Base-by-base conservation (phyloP, 441 rosid species). In the Populus trichocarpa region DNA sequence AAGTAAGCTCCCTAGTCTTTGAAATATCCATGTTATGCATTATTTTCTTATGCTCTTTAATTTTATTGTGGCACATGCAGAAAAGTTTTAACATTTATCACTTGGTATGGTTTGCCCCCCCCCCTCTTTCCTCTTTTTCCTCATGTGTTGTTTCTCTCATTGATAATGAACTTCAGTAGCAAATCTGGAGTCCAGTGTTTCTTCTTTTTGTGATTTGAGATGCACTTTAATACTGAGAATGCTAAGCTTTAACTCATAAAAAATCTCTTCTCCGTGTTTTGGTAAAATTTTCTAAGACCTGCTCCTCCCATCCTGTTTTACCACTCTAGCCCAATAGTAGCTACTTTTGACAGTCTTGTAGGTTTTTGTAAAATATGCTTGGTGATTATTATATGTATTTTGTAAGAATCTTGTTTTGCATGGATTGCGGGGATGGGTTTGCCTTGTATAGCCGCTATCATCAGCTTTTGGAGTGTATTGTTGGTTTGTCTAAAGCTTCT, bases 1-100 rank as follows among this genome's bases (percentile, higher is more conserved):
- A 83, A 65, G 93, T 89, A 83, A 89, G 90, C 83, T 67, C 32
- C 53, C 68, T 9, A 22, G 32, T 46, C 70, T 35, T 67, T 59
- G 50, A 61, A 20, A 26, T 35, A 69, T 72, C 76, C 36, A 53
- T 70, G 46, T 11, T 20, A 57, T 11, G 7, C 61, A 26, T 12
- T 70, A 2, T 70, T 77, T 25, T 68, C 36, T 36, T 74, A 40
- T 40, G 50, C 36, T 33, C 36, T 40, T 72, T 73, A 23, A 11
- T 71, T 50, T 18, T 5, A 28, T 11, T 38, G 53, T 40, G 73
- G 53, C 2, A n/a, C 25, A 25, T 26, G 40, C n/a, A 72, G 30
- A 11, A 18, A 11, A 16, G 57, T 46, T 38, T 14, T 46, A 46
- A 46, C 57, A 46, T 46, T 57, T 20, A 57, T 57, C 22, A 7